Evolutionary conservation across 2,329 filamentous ascomycete genomes (phyloP).

Genomic region (Pezicula carpinea): DNA sequence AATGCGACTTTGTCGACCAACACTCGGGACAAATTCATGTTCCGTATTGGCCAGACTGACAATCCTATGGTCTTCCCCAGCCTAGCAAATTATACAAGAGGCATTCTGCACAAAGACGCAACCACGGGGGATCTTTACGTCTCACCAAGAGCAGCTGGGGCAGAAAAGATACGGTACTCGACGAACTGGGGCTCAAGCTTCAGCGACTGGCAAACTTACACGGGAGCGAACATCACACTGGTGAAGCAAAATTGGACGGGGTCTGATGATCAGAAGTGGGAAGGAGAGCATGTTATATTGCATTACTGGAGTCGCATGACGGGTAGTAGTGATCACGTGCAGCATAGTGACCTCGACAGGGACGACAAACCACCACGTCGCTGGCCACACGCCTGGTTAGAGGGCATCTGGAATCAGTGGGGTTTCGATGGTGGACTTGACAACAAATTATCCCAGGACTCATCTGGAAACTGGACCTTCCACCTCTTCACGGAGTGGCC

Average conservation of each 20-base stretch:
- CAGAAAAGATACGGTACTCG: constrained; percentile 44
- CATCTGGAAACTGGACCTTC: constrained; percentile 50
- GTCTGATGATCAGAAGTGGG: constrained; percentile 52
- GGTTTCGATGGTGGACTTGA: constrained; percentile 56
- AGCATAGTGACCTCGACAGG: constrained; percentile 50
- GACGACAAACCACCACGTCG: constrained; percentile 34
- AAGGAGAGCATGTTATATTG: constrained; percentile 55
- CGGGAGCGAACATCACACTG: constrained; percentile 43
- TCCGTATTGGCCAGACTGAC: constrained; percentile 50
- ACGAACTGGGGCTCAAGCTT: constrained; percentile 29
- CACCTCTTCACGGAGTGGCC: constrained; percentile 62
- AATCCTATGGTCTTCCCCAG: constrained; percentile 57
- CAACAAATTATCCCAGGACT: constrained; percentile 46
- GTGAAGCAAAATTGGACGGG: constrained; percentile 51
- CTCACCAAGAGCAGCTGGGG: constrained; percentile 53
- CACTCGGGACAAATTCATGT: constrained; percentile 52
- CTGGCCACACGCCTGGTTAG: constrained; percentile 59
- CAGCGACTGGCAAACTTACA: constrained; percentile 53
- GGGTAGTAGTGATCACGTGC: constrained; percentile 56
- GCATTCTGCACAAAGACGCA: constrained; percentile 39
- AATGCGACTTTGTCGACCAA: constrained; percentile 11
- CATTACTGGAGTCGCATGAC: constrained; percentile 57
- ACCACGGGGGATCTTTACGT: constrained; percentile 35
- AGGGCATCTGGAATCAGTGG: constrained; percentile 59
- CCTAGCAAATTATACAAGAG: constrained; percentile 52